Evolutionary conservation across 345 rosid species (phyloP).

Genomic region (Eutrema japonicum): DNA sequence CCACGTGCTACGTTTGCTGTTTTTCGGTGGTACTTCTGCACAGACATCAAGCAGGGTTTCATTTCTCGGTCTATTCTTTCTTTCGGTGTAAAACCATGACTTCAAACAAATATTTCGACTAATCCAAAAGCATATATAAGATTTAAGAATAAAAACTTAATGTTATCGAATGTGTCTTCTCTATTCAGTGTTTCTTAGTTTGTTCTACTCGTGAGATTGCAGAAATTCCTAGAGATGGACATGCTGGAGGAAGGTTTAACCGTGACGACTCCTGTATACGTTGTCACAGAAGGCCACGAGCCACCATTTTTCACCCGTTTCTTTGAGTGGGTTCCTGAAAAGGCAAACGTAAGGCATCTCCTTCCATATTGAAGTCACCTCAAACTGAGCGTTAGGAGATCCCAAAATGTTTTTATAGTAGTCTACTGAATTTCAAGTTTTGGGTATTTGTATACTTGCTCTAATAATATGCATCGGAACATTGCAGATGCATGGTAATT

Average conservation of each 20-base stretch:
- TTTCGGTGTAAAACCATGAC: neutral
- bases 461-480: conserved; percentile 11
- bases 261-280: conserved; percentile 61
- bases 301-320: conserved; percentile 78
- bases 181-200: conserved; percentile 14
- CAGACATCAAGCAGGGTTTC: neutral
- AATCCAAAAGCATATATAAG: neutral
- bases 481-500: conserved; percentile 80
- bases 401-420: conserved; percentile 8
- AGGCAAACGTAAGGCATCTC: conserved; percentile 59
- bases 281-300: conserved; percentile 76
- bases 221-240: conserved; percentile 71
- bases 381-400: neutral
- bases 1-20: conserved; percentile 14
- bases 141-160: neutral
- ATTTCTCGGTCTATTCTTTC: neutral
- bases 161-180: neutral
- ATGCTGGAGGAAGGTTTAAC: conserved; percentile 59
- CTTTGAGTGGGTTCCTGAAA: conserved; percentile 75
- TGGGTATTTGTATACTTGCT: neutral
- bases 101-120: neutral
- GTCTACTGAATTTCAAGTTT: neutral
- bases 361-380: conserved; percentile 9
- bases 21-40: neutral
- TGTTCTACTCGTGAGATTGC: conserved; percentile 45